These are phyloP conservation scores for Phytophthora chlamydospora DNA, from an alignment of 352 stramenopile genomes.

Conservation along the genomic window DNA sequence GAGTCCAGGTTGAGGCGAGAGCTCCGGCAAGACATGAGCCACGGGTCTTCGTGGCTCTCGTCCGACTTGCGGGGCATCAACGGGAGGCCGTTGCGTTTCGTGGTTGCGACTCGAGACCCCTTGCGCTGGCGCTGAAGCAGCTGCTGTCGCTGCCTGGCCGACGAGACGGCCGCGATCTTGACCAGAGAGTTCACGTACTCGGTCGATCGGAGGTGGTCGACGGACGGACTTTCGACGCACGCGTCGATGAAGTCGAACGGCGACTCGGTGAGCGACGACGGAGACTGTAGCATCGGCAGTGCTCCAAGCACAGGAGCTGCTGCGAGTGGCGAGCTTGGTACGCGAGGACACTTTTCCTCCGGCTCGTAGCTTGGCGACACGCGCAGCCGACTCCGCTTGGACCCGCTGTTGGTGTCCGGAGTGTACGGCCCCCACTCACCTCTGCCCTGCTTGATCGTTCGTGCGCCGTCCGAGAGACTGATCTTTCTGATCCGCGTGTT, in stretches of 20 bases:
- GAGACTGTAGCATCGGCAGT: slow-evolving; percentile 24
- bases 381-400: slow-evolving; percentile 18
- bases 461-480: slow-evolving; percentile 14
- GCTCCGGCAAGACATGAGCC: slow-evolving; percentile 19
- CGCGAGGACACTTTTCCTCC: slow-evolving; percentile 21
- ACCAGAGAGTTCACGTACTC: slow-evolving; percentile 32
- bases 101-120: slow-evolving; percentile 1
- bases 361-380: slow-evolving; percentile 15
- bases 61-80: slow-evolving; percentile 12
- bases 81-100: slow-evolving; percentile 2
- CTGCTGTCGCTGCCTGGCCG: slow-evolving; percentile 26
- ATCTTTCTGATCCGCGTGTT: slow-evolving; percentile 7
- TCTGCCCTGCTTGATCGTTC: not conserved
- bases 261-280: slow-evolving; percentile 23
- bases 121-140: slow-evolving; percentile 22
- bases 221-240: slow-evolving; percentile 1
- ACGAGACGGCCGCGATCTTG: slow-evolving; percentile 22
- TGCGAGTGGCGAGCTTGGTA: slow-evolving; percentile 16
- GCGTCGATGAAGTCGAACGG: slow-evolving; percentile 27
- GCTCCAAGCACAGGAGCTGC: slow-evolving; percentile 15
- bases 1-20: slow-evolving; percentile 34
- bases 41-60: slow-evolving; percentile 9
- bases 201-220: slow-evolving; percentile 12
- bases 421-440: slow-evolving; percentile 8
- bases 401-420: slow-evolving; percentile 9